phyloP scores from a whole-genome alignment of 2,329 filamentous ascomycete genomes.

The Cladosporium sp. region DNA sequence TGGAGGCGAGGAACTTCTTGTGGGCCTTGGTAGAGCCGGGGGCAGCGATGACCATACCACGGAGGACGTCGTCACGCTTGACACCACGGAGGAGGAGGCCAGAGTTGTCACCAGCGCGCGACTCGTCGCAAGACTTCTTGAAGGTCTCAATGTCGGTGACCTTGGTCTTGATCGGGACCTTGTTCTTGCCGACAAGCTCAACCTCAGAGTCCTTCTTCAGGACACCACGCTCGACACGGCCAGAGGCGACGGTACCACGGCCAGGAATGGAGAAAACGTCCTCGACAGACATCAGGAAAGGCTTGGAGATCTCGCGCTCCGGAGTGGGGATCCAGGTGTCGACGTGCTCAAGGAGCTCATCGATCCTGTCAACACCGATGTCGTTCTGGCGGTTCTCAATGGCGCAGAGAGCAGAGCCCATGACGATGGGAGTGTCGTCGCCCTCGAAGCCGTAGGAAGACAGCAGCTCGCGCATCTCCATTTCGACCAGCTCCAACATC shows the following conservation, averaged over 20 bases:
- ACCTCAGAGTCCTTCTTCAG: slow-evolving; percentile 93
- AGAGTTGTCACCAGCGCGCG: slow-evolving; percentile 94
- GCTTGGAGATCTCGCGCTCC: slow-evolving; percentile 89
- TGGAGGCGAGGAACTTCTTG: slow-evolving; percentile 86
- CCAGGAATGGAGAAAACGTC: slow-evolving; percentile 56
- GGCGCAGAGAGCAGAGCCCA: slow-evolving; percentile 93
- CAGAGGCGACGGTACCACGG: slow-evolving; percentile 93
- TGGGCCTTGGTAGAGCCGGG: slow-evolving; percentile 81
- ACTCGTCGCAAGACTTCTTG: slow-evolving; percentile 98
- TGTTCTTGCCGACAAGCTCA: slow-evolving; percentile 85
- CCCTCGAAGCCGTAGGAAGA: slow-evolving; percentile 92
- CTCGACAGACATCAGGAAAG: slow-evolving; percentile 98
- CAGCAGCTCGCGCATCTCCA: slow-evolving; percentile 99
- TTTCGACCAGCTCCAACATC: slow-evolving; percentile 99
- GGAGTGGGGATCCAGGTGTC: slow-evolving; percentile 97
- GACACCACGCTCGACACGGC: slow-evolving; percentile 91
- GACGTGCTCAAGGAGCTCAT: slow-evolving; percentile 82
- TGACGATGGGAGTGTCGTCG: slow-evolving; percentile 93
- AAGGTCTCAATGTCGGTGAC: slow-evolving; percentile 99
- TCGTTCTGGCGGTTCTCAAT: slow-evolving; percentile 81
- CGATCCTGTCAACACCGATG: slow-evolving; percentile 80
- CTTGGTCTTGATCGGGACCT: slow-evolving; percentile 87
- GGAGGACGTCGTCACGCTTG: slow-evolving; percentile 86
- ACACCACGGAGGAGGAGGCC: slow-evolving; percentile 93
- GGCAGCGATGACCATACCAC: slow-evolving; percentile 88